Evolutionary conservation across 768 basidiomycete genomes (phyloP), one percentile per base, ranked within the genome.

Genomic region (Boletus insuetus): DNA sequence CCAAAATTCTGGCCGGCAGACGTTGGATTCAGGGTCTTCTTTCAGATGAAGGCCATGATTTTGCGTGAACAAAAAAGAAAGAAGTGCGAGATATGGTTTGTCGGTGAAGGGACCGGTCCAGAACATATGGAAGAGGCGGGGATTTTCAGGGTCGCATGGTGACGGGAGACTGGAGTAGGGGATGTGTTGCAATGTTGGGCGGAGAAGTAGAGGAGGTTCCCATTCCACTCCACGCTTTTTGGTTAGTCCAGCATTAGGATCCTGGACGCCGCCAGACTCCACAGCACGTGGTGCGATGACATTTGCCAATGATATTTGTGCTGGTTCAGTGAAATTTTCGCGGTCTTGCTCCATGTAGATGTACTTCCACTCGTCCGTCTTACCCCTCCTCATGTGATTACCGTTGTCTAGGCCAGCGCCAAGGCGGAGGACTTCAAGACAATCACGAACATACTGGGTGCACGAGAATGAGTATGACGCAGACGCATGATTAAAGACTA

Each of bases 31-130:
- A 0, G 58, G 49, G n/a, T 69, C 74, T 49, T 84, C 75, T 49
- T 82, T 77, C 22, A 84, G 69, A 63, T 96, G 86, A 24, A 99
- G 77, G 14, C 89, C 92, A 16, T 89, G 82, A 66, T 97, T 97
- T 70, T 99, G 97, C 4, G 96, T 97, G 75, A 86, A 98, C 35
- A 98, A 81, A 79, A 94, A 99, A 17, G 94, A 97, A 22, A 96
- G 77, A 43, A 98, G 79, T 1, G 96, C 94, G 55, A 94, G 83
- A 78, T 99, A 98, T 3, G 97, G 97, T 71, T 98, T 98, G 78
- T 99, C 97, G 10, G 94, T 97, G 77, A 99, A 98, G 1, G 93
- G 87, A 0, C 97, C 96, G 2, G 95, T 91, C 96, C 97, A 98
- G 77, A 97, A 99, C 87, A 98, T 97, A 73, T 99, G 97, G 78